These are phyloP conservation scores for Striga hermonthica DNA, from an alignment of 305 asterid species.

Conservation along the genomic window DNA sequence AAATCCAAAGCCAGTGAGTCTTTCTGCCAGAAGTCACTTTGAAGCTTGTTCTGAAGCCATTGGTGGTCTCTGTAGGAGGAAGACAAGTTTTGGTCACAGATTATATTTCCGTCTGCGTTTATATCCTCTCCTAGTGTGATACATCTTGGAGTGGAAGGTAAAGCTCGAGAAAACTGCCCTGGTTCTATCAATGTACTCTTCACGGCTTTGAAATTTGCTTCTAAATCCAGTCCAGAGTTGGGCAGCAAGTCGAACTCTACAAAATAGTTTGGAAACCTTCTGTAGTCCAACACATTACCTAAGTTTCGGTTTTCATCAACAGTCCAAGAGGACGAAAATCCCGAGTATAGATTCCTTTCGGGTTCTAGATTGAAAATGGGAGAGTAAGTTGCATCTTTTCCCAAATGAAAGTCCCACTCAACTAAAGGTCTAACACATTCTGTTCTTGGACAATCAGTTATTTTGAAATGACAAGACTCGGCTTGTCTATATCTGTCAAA, in stretches of 20 bases:
- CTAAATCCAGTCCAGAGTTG: constrained; percentile 29
- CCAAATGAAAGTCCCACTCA: constrained; percentile 43
- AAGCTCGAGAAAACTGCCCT: constrained; percentile 35
- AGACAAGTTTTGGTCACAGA: constrained; percentile 29
- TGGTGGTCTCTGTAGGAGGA: constrained; percentile 33
- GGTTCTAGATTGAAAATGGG: constrained; percentile 26
- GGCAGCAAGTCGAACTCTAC: constrained; percentile 33
- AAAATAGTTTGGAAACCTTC: constrained; percentile 30
- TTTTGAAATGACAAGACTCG: constrained; percentile 34
- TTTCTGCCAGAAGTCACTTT: constrained; percentile 34
- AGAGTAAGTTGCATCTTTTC: constrained; percentile 33
- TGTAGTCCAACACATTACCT: constrained; percentile 34
- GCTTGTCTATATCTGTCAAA: constrained; percentile 34
- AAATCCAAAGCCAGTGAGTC: constrained; percentile 37
- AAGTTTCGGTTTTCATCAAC: constrained; percentile 33
- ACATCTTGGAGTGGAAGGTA: constrained; percentile 37
- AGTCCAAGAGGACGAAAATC: constrained; percentile 39
- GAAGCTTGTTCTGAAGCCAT: constrained; percentile 32
- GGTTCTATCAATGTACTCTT: constrained; percentile 36
- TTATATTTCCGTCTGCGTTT: constrained; percentile 24
- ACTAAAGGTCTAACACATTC: constrained; percentile 42
- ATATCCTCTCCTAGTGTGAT: constrained; percentile 38
- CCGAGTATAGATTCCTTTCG: constrained; percentile 28
- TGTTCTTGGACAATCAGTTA: constrained; percentile 35
- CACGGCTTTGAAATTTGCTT: constrained; percentile 35